Conservation (phyloP, 2,329 filamentous ascomycete species). For the Diplodia corticola region DNA sequence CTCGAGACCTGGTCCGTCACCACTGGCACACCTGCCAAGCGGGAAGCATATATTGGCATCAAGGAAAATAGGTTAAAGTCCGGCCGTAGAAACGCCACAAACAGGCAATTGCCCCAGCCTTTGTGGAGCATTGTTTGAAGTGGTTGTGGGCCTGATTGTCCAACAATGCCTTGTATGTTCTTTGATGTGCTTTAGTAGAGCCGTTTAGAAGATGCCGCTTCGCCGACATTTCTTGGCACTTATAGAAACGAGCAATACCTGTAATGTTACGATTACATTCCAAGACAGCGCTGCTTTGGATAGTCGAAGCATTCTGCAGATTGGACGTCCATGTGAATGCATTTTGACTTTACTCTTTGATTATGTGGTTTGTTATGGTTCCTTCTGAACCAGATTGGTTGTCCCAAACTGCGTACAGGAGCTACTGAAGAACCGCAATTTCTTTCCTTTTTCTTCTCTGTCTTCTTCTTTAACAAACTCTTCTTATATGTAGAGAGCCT, state of each 20-base stretch:
- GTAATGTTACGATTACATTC: not conserved
- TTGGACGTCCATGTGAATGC: not conserved
- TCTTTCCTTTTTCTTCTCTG: too few relatives aligned
- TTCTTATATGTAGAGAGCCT: too few relatives aligned
- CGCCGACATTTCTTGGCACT: not conserved
- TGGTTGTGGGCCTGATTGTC: not conserved
- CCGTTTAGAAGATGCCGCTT: not conserved
- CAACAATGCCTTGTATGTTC: not conserved
- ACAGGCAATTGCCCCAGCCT: slow-evolving; percentile 36
- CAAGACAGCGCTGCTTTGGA: not conserved
- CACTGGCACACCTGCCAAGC: slow-evolving; percentile 66
- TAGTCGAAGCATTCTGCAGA: not conserved
- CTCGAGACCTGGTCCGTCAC: slow-evolving; percentile 80
- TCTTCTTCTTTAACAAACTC: too few relatives aligned
- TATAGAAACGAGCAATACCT: not conserved
- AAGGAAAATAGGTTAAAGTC: slow-evolving; percentile 48
- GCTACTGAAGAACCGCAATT: too few relatives aligned
- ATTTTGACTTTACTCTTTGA: too few relatives aligned
- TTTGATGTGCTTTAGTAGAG: slow-evolving; percentile 4
- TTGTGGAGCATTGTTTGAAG: slow-evolving; percentile 38
- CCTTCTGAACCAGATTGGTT: too few relatives aligned
- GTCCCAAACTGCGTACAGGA: too few relatives aligned
- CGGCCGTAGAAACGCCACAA: slow-evolving; percentile 24
- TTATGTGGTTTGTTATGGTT: too few relatives aligned
- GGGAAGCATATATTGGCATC: slow-evolving; percentile 81